Conservation (phyloP, 208 protist species). For the Crithidia sp. region DNA sequence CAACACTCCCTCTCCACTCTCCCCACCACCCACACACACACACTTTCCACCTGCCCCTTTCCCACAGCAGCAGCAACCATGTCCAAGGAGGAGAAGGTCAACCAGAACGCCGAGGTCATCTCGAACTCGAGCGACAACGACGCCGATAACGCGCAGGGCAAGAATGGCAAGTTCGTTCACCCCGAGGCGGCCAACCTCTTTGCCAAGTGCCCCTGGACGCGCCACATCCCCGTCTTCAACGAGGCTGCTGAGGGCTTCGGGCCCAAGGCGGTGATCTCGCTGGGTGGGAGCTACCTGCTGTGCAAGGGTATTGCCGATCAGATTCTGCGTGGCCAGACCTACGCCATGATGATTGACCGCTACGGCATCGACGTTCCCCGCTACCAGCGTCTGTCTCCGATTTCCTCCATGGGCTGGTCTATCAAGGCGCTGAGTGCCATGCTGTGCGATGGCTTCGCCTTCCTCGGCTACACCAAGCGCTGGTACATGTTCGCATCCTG, state of each 20-base stretch:
- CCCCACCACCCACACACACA: neutral
- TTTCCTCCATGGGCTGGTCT: constrained; percentile 57
- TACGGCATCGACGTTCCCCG: constrained; percentile 31
- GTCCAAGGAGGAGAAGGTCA: constrained; percentile 8
- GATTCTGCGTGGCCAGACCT: constrained; percentile 41
- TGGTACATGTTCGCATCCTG: constrained; percentile 70
- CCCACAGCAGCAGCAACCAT: neutral
- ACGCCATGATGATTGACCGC: constrained; percentile 49
- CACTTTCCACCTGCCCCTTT: neutral
- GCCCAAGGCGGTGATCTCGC: constrained; percentile 27
- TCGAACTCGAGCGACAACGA: constrained; percentile 3
- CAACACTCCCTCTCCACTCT: neutral
- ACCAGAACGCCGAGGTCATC: constrained; percentile 11
- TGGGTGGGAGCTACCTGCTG: constrained; percentile 50
- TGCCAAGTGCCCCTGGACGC: constrained; percentile 23
- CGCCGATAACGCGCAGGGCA: neutral
- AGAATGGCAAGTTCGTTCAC: constrained; percentile 24
- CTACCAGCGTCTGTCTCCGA: constrained; percentile 48
- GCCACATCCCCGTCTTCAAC: constrained; percentile 47
- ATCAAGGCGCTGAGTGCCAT: constrained; percentile 71
- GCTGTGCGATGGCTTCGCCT: constrained; percentile 67
- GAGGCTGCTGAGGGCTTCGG: constrained; percentile 43
- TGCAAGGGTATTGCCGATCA: constrained; percentile 64
- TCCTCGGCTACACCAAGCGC: constrained; percentile 79
- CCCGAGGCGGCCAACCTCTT: constrained; percentile 37